Percentiles rank a stretch among this genome's conserved stretches.
These are phyloP conservation scores for Nelumbo lutea DNA, from an alignment of 164 flowering plant genomes.

Conservation along the genomic window DNA sequence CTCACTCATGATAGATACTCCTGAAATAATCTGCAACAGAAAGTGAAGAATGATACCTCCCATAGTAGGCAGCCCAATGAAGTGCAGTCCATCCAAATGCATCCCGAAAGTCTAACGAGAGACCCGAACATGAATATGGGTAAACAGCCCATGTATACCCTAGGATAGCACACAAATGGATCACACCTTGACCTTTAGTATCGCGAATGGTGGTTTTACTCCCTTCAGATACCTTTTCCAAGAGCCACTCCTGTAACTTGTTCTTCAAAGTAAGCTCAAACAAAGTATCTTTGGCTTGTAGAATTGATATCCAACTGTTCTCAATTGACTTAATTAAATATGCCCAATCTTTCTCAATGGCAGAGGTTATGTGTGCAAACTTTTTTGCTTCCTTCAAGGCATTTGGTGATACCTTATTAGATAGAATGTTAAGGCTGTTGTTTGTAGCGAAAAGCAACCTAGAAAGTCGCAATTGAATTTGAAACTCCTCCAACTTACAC, in stretches of 20 bases:
- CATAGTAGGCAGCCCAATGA: slow-evolving; percentile 92
- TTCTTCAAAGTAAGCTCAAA: slow-evolving; percentile 63
- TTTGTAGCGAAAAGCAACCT: slow-evolving; percentile 67
- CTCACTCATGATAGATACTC: too few relatives aligned
- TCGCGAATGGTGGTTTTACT: slow-evolving; percentile 48
- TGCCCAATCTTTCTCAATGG: slow-evolving; percentile 47
- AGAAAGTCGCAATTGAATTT: slow-evolving; percentile 66
- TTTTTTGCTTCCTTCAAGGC: slow-evolving; percentile 59
- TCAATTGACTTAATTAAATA: slow-evolving; percentile 38
- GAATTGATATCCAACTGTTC: slow-evolving; percentile 30
- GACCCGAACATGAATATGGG: slow-evolving; percentile 55
- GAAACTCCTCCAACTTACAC: slow-evolving; percentile 52
- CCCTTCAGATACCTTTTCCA: slow-evolving; percentile 66
- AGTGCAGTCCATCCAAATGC: slow-evolving; percentile 93
- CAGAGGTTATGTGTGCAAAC: slow-evolving; percentile 37
- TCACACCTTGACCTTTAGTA: slow-evolving; percentile 73
- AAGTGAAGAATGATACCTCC: slow-evolving; percentile 51
- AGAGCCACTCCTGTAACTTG: slow-evolving; percentile 75
- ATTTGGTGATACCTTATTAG: slow-evolving; percentile 40
- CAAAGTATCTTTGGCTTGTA: slow-evolving; percentile 50
- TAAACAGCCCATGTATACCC: slow-evolving; percentile 81
- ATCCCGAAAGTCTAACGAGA: slow-evolving; percentile 87
- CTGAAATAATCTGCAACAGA: neutral
- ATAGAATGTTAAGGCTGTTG: slow-evolving; percentile 40
- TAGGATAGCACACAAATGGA: slow-evolving; percentile 86